Base-by-base conservation (phyloP, 169 alveolate genomes). In the Cryptosporidium canis region DNA sequence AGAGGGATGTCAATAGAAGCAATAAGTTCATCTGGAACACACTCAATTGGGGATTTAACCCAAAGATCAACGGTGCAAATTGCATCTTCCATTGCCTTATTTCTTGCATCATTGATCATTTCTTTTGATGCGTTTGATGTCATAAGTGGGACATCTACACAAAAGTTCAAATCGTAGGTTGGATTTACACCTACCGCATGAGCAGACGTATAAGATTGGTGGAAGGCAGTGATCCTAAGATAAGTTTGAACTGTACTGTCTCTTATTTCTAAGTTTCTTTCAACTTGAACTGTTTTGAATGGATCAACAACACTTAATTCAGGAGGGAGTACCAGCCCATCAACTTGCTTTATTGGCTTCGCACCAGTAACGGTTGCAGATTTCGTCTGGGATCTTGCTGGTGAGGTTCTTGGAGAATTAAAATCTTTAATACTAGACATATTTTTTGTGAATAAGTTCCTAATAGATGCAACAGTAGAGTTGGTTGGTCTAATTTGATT, bases 151-250 rank as follows among this genome's bases (percentile, higher is more conserved):
- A 77, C 87, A 4, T 77, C 87, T 18, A 77, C 87, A 39, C 77
- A 77, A 61, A 77, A 77, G 9, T 77, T 77, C 64, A 77, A 29
- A 41, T 77, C 87, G 31, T 77, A 77, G 0, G 87, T 77, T 77
- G 87, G 87, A 37, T 77, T 77, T 12, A 77, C 72, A 21, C 87
- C 87, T 31, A 77, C 87, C 9, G 87, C 87, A 63, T 77, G 87
- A 18, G 87, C 87, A 27, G 87, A 77, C 0, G 87, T 77, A 24
- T 77, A 77, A 29, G 87, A 56, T 61, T 77, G 87, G 35, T 77
- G 87, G 35, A 77, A 77, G 16, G 87, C 87, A 53, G 87, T 77
- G 9, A 77, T 77, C 58, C 87, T 55, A 16, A 77, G 47, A 56
- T 77, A 77, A 9, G 87, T 77, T 24, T 77, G 87, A 55, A 77